A percentile compares a stretch with the other conserved stretches of the same genome.
phyloP scores from a whole-genome alignment of 345 rosid genomes.

The Acer saccharum region DNA sequence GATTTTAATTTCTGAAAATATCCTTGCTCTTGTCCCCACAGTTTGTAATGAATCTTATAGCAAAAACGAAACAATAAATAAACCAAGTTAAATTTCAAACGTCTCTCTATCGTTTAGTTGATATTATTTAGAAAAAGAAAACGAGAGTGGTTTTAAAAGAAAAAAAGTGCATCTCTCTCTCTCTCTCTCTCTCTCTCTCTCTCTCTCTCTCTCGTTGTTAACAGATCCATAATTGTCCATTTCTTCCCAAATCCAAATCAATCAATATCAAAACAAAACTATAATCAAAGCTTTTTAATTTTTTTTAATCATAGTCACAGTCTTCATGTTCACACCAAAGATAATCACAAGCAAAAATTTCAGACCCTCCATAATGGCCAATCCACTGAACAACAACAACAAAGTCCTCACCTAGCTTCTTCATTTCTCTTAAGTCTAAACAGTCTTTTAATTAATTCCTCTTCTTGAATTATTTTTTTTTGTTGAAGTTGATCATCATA shows the following conservation, averaged over 20 bases:
- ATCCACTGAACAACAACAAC: not conserved
- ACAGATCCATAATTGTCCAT: not conserved
- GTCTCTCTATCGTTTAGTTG: not conserved
- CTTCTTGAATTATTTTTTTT: not conserved
- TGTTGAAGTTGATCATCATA: no score
- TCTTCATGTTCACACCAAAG: not conserved
- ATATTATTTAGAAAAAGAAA: not conserved
- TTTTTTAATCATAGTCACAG: not conserved
- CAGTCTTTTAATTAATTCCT: not conserved
- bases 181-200: no score
- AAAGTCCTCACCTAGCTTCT: not conserved
- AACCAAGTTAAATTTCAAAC: not conserved
- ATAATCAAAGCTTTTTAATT: not conserved
- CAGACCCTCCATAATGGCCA: not conserved
- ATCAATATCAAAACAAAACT: conserved; percentile 4
- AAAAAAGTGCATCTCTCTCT: not conserved
- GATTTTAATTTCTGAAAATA: not conserved
- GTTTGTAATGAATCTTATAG: not conserved
- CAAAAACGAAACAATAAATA: not conserved
- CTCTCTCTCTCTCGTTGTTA: not conserved
- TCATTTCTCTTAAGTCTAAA: not conserved
- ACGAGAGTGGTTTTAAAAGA: conserved; percentile 9
- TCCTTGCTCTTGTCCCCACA: not conserved
- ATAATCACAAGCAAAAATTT: not conserved
- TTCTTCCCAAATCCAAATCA: not conserved